phyloP scores from a whole-genome alignment of 2,329 filamentous ascomycete species.

The Neofusicoccum kwambonambiense region DNA sequence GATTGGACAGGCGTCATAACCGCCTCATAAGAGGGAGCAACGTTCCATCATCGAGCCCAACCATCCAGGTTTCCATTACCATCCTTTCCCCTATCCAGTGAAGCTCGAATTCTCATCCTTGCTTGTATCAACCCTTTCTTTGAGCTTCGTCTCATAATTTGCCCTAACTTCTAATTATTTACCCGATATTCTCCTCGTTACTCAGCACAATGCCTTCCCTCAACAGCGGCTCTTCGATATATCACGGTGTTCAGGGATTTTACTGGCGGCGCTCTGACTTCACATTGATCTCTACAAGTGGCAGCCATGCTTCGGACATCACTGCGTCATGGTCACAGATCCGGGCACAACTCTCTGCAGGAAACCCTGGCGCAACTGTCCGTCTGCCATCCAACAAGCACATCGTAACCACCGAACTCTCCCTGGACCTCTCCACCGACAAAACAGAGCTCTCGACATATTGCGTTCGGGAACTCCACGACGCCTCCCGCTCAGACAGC shows the following conservation, averaged over 20 bases:
- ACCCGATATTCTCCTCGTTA: background rate
- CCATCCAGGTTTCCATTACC: background rate
- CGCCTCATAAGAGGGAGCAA: background rate
- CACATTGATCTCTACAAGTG: conserved; percentile 28
- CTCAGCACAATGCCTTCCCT: conserved; percentile 28
- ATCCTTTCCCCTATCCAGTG: background rate
- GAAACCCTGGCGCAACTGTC: background rate
- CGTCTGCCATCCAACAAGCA: background rate
- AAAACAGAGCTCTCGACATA: background rate
- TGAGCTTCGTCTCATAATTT: background rate
- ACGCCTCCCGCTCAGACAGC: background rate
- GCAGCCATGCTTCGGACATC: conserved; percentile 16
- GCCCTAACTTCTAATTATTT: background rate
- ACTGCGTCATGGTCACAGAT: background rate
- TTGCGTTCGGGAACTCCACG: background rate
- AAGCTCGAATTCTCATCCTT: background rate
- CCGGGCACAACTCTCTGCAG: background rate
- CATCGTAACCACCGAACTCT: background rate
- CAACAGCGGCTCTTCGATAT: conserved; percentile 30
- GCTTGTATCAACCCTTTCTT: background rate
- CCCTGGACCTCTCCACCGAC: background rate
- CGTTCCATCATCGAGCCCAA: background rate
- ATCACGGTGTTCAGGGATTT: conserved; percentile 30
- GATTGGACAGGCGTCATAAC: background rate
- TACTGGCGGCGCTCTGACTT: conserved; percentile 29